Base-by-base conservation (phyloP, 129 eudicot species). In the Artemisia annua region DNA sequence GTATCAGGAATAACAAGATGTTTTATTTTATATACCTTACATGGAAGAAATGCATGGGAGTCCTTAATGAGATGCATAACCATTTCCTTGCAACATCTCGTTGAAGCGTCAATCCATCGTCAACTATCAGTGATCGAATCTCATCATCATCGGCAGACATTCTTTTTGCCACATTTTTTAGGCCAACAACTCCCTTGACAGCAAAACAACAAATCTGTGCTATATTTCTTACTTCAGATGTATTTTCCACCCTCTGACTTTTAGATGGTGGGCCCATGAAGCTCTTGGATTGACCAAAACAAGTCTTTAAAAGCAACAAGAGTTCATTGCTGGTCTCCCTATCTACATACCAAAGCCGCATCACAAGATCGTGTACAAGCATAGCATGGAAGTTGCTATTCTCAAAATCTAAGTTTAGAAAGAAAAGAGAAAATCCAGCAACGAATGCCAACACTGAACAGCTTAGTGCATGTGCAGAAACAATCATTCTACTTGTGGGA, bases 381-480 rank as follows among this genome's bases (percentile, higher is more conserved):
- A 62, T 58, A 18, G 55, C 79, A 66, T 78, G 81, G 4, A 78
- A 77, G 62, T 68, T 71, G 32, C 70, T 72, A 54, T 19, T 66
- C 50, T 53, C 11, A 13, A 19, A 52, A 72, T 67, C 65, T n/a
- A 49, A 17, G 66, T 72, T 70, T 28, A 86, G 77, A 48, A 73
- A 69, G 67, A 68, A 75, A 77, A 86, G 83, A 48, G 82, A 66
- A 75, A 84, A 85, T 63, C 87, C 91, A 52, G 86, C 80, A 72
- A 86, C 62, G 56, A 88, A 91, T 16, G 97, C 96, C 87, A 95
- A 79, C 20, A 85, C 68, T 58, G 97, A 95, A 83, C 97, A 95
- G 77, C 86, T 80, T 56, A 91, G 71, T 24, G 94, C 96, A 28
- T 83, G 82, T 44, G 84, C 75, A 8, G 93, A 90, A 78, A 90